A percentile compares a stretch with the other conserved stretches of the same genome.
Conservation (phyloP, 2,329 filamentous ascomycete species). For the Verticillium isaacii region DNA sequence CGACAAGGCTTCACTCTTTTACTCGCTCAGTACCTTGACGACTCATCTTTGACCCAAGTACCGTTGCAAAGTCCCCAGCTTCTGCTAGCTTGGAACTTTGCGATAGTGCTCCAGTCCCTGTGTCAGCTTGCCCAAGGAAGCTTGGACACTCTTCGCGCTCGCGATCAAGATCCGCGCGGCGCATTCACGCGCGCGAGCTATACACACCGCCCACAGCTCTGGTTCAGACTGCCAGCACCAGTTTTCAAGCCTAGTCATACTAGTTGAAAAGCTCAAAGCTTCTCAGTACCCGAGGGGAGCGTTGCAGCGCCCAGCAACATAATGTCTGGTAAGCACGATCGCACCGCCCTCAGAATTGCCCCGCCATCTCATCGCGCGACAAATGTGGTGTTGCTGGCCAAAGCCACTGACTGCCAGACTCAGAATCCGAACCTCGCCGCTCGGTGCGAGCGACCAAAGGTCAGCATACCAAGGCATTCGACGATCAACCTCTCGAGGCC, state of each 20-base stretch:
- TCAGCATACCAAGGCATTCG: conserved; percentile 85
- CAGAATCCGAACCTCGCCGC: conserved; percentile 73
- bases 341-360: background rate
- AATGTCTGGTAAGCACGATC: conserved; percentile 31
- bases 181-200: background rate
- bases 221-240: background rate
- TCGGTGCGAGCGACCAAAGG: conserved; percentile 96
- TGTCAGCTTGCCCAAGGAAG: no score
- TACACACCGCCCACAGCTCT: background rate
- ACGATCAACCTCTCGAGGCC: conserved; percentile 55
- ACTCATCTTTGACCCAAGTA: background rate
- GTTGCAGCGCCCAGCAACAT: background rate
- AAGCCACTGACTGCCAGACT: background rate
- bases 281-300: background rate
- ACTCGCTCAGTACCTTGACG: background rate
- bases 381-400: background rate
- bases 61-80: no score
- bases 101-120: background rate
- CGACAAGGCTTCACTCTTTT: background rate
- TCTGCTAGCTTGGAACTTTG: background rate
- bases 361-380: background rate
- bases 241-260: background rate
- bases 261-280: background rate
- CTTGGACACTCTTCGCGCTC: background rate
- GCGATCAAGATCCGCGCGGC: background rate